phyloP scores from a whole-genome alignment of 306 rosid genomes.

The Gynostemma pentaphyllum region DNA sequence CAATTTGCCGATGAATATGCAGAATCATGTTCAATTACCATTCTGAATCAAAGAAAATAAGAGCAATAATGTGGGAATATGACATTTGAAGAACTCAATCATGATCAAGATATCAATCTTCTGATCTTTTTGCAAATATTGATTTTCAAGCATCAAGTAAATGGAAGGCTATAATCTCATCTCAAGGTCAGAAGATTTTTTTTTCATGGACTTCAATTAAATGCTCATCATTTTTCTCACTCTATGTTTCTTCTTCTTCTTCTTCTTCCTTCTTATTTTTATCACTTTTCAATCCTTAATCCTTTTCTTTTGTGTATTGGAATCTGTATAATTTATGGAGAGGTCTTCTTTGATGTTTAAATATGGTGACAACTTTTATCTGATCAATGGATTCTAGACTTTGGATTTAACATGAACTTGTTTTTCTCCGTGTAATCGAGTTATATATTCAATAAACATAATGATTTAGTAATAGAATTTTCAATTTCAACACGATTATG shows the following conservation, averaged over 20 bases:
- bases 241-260: not conserved
- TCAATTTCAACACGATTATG: too few species aligned
- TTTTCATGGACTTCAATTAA: slow-evolving; percentile 16
- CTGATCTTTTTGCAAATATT: too few species aligned
- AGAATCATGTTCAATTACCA: slow-evolving; percentile 60
- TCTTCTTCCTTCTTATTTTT: not conserved
- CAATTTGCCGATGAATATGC: slow-evolving; percentile 79
- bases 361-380: not conserved
- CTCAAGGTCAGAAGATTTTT: slow-evolving; percentile 51
- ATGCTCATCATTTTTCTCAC: not conserved
- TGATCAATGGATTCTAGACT: too few species aligned
- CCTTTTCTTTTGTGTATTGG: slow-evolving; percentile 5
- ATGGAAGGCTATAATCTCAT: not conserved
- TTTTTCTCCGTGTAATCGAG: too few species aligned
- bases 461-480: too few species aligned
- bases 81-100: too few species aligned
- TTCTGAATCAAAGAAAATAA: not conserved
- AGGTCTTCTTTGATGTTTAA: not conserved
- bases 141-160: not conserved
- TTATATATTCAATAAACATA: too few species aligned
- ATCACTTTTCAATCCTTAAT: not conserved
- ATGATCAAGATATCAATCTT: not conserved
- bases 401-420: too few species aligned
- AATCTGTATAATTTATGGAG: slow-evolving; percentile 15
- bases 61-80: too few species aligned